Percentiles rank a stretch among this genome's conserved stretches.
Conservation (phyloP, 352 stramenopile species). For the Phytophthora pistaciae region DNA sequence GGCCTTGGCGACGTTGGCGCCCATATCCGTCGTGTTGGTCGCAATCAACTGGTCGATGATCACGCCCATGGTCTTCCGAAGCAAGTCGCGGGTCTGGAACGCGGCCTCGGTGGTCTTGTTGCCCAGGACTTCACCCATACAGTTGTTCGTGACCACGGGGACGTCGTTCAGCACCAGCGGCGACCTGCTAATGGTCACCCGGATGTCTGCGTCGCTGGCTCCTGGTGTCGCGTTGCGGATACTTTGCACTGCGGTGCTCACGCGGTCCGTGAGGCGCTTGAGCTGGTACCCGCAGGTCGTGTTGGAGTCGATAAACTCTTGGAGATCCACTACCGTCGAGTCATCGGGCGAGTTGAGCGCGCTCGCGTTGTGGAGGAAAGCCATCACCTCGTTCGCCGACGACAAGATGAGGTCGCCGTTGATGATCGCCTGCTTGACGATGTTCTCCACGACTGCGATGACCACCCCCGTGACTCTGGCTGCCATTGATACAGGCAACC, state of each 20-base stretch:
- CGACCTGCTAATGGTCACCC: conserved; percentile 28
- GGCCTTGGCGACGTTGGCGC: conserved; percentile 33
- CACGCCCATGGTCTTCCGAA: conserved; percentile 37
- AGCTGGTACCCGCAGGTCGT: conserved; percentile 28
- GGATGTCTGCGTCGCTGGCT: conserved; percentile 27
- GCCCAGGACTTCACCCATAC: conserved; percentile 30
- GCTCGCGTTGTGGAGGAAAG: conserved; percentile 26
- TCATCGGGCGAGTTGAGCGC: conserved; percentile 28
- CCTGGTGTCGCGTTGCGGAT: conserved; percentile 29
- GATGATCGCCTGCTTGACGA: conserved; percentile 29
- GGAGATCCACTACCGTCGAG: conserved; percentile 20
- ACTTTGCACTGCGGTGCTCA: conserved; percentile 15
- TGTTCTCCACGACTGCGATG: conserved; percentile 30
- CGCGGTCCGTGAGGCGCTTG: conserved; percentile 20
- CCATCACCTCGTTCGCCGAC: conserved; percentile 26
- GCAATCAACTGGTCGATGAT: conserved; percentile 58
- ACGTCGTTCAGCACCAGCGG: conserved; percentile 22
- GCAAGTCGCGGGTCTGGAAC: conserved; percentile 28
- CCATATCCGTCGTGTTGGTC: conserved; percentile 35
- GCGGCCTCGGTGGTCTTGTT: conserved; percentile 28
- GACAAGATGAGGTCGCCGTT: conserved; percentile 24
- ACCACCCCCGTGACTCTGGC: conserved; percentile 29
- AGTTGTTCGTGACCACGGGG: conserved; percentile 32
- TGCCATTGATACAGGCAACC: conserved; percentile 28
- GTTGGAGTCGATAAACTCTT: conserved; percentile 32